phyloP scores from a whole-genome alignment of 306 rosid species.

The Acacia crassicarpa region DNA sequence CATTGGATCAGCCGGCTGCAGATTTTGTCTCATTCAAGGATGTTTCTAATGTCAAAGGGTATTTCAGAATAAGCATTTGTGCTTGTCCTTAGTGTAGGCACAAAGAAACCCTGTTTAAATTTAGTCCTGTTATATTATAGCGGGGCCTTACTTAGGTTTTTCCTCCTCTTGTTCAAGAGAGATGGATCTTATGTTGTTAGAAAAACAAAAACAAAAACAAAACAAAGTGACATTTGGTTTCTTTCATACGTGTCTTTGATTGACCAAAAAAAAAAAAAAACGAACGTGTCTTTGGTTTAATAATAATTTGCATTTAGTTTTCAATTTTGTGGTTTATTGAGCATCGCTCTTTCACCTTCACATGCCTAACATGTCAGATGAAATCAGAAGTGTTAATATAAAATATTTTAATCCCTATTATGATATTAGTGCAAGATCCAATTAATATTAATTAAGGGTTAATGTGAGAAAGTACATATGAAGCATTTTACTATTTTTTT shows the following conservation, averaged over 20 bases:
- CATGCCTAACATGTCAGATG: not conserved
- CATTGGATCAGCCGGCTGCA: constrained; percentile 24
- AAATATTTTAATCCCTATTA: not conserved
- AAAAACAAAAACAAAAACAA: not conserved
- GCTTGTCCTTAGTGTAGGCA: constrained; percentile 25
- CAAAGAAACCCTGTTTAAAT: constrained; percentile 1
- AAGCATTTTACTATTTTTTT: no score
- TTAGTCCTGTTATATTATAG: not conserved
- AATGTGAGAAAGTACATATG: not conserved
- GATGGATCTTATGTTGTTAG: not conserved
- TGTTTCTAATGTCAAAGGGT: not conserved
- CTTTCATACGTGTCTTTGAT: not conserved
- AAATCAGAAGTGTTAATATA: not conserved
- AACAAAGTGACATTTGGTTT: constrained; percentile 22
- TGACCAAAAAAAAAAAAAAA: no score
- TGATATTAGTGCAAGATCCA: not conserved
- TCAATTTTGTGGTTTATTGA: not conserved
- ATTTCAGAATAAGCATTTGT: constrained; percentile 33
- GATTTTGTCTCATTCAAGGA: constrained; percentile 28
- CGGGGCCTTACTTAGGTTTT: constrained; percentile 10
- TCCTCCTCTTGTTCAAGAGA: constrained; percentile 23
- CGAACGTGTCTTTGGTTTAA: not conserved
- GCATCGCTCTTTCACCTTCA: not conserved
- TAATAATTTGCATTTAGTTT: not conserved
- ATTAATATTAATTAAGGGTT: not conserved